Evolutionary conservation across 768 basidiomycete species (phyloP), one percentile per base, ranked within the genome.

Genomic region (Leccinum variicolor): DNA sequence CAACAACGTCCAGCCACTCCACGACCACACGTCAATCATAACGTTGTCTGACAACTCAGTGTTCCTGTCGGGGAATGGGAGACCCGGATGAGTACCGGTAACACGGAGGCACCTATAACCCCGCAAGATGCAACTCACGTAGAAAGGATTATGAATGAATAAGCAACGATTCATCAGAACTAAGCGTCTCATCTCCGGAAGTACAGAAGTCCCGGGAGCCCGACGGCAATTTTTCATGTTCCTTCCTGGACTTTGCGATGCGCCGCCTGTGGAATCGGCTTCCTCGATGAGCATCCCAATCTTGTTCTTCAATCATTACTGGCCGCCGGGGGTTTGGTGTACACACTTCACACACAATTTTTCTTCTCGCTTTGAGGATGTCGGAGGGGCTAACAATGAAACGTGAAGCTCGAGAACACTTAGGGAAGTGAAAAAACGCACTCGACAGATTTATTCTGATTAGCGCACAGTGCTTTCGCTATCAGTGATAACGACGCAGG

Each of bases 341-440:
- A 64, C 91, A 94, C 10, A 79, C 68, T 3, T 77, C 64, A 68
- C 91, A 94, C 4, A 83, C 72, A 6, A 79, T 66, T 62, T 85
- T 86, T 55, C 76, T 81, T 51, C 84, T 80, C 1, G 83, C 82
- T 47, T 74, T 68, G 4, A 92, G 72, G 17, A 83, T 73, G 3
- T 79, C 77, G 1, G 72, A 70, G 3, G 90, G 89, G 60, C 90
- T 93, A 43, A 50, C 60, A 57, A 25, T 21, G 50, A 57, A 52
- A 50, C 39, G 14, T 69, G 50, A 66, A 56, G 58, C 43, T 19
- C 26, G 1, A 41, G n/a, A 25, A 56, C 52, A 60, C 49, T 31
- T 34, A 39, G 14, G 23, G 25, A 19, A 26, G 58, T 26, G 36
- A 25, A 62, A 29, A 13, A n/a, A 66, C 78, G 26, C 62, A 83